These are phyloP conservation scores for Trametes polyzona DNA, from an alignment of 1,284 basidiomycete species.

Conservation along the genomic window DNA sequence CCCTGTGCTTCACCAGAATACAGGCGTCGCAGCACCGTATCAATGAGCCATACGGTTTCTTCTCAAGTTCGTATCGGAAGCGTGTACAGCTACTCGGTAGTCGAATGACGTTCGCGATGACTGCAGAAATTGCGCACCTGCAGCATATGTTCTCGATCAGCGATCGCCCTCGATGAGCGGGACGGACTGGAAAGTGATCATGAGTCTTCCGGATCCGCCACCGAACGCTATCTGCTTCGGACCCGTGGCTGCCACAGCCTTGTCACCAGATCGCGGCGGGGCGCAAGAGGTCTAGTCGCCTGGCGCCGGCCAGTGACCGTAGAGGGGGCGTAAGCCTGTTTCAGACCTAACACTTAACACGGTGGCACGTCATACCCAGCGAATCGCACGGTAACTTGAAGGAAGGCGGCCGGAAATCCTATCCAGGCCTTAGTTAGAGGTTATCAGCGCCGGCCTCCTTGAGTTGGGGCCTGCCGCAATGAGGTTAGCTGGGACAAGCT, in stretches of 20 bases:
- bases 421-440: not conserved
- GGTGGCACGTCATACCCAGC: no score
- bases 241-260: no score
- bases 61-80: no score
- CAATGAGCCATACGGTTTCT: not conserved
- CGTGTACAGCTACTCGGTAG: no score
- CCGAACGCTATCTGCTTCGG: slow-evolving; percentile 5
- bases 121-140: no score
- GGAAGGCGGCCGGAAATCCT: not conserved
- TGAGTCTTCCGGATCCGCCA: not conserved
- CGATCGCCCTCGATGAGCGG: not conserved
- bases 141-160: no score
- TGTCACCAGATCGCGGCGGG: slow-evolving; percentile 13
- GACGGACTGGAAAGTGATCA: not conserved
- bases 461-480: no score
- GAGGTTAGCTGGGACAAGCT: not conserved
- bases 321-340: not conserved
- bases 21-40: not conserved
- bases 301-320: not conserved
- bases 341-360: slow-evolving; percentile 8
- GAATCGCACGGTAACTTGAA: not conserved
- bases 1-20: not conserved
- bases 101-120: no score
- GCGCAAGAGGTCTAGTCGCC: not conserved
- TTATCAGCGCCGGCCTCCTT: no score